These are phyloP conservation scores for Rickenella mellea DNA, from an alignment of 768 basidiomycete species.

Conservation along the genomic window DNA sequence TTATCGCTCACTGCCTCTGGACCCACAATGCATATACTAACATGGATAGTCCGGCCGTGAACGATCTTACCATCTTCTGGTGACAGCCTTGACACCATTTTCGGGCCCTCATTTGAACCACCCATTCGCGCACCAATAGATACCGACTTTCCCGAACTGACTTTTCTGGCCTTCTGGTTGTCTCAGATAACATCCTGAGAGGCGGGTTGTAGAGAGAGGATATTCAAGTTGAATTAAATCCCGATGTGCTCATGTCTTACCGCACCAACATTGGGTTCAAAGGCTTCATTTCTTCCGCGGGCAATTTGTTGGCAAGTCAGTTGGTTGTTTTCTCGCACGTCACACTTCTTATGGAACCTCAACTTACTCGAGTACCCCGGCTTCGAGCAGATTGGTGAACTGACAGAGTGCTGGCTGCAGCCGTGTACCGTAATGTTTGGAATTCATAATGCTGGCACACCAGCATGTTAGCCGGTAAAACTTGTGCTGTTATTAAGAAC, in stretches of 20 bases:
- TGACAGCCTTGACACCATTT: constrained; percentile 90
- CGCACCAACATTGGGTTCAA: constrained; percentile 84
- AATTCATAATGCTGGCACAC: no score
- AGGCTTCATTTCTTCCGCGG: constrained; percentile 92
- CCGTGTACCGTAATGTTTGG: no score
- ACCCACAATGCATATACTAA: constrained; percentile 67
- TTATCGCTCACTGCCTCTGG: background rate
- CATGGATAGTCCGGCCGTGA: constrained; percentile 62
- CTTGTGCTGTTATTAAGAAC: no score
- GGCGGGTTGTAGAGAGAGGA: constrained; percentile 90
- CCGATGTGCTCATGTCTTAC: constrained; percentile 85
- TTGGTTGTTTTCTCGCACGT: constrained; percentile 6
- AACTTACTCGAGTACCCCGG: constrained; percentile 79
- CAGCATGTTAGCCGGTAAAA: no score
- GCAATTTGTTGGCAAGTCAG: constrained; percentile 82
- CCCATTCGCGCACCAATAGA: constrained; percentile 88
- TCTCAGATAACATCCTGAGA: constrained; percentile 93
- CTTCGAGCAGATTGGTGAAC: constrained; percentile 76
- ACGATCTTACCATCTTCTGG: constrained; percentile 51
- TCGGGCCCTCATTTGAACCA: constrained; percentile 94
- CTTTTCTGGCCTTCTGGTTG: constrained; percentile 65
- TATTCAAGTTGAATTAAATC: constrained; percentile 50
- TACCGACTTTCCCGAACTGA: constrained; percentile 55
- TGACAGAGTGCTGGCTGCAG: no score
- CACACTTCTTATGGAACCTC: constrained; percentile 27